Conservation (phyloP, 352 stramenopile genomes). For the Globisporangium lucens region DNA sequence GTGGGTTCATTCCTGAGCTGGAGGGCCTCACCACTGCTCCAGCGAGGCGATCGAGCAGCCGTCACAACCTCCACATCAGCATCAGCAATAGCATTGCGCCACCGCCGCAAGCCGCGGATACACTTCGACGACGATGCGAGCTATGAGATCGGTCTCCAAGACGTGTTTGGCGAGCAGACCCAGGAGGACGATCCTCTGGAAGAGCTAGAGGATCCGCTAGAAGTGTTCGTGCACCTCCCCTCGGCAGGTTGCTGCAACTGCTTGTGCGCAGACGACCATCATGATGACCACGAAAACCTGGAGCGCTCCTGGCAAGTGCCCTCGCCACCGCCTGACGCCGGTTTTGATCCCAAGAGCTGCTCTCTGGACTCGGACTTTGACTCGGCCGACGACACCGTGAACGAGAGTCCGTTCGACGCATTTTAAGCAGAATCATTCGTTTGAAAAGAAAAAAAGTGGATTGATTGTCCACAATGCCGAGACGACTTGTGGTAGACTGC, state of each 20-base stretch:
- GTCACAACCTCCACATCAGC: too few relatives aligned
- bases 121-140: constrained; percentile 7
- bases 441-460: not conserved
- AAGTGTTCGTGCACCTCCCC: not conserved
- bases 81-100: not conserved
- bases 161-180: constrained; percentile 13
- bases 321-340: constrained; percentile 8
- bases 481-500: not conserved
- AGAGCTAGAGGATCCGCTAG: not conserved
- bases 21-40: not conserved
- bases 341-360: constrained; percentile 16
- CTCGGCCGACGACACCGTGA: constrained; percentile 6
- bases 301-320: constrained; percentile 16
- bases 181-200: constrained; percentile 1
- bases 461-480: not conserved
- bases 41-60: not conserved
- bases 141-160: constrained; percentile 7
- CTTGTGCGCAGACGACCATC: constrained; percentile 4
- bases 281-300: not conserved
- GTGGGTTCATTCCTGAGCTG: constrained; percentile 13
- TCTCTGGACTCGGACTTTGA: not conserved
- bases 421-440: not conserved
- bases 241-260: not conserved
- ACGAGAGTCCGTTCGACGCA: constrained; percentile 5
- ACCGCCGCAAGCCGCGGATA: constrained; percentile 17